A percentile compares a stretch with the other conserved stretches of the same genome.
These are phyloP conservation scores for Phytophthora uliginosa DNA, from an alignment of 352 stramenopile species.

Conservation along the genomic window DNA sequence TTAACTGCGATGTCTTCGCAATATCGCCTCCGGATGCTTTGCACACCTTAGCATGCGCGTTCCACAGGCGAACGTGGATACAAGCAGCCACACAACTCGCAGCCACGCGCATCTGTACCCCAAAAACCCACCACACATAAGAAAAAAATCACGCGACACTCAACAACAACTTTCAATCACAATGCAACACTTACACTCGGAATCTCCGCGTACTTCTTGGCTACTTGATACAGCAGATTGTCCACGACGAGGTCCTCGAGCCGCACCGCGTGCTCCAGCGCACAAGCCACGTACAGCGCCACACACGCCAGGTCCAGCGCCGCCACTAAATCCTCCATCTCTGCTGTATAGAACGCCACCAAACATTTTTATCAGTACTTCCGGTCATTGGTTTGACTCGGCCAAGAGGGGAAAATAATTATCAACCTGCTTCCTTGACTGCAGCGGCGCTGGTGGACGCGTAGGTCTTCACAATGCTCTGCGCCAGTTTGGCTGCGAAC, in stretches of 20 bases:
- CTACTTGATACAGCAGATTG: constrained; percentile 85
- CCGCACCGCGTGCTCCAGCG: constrained; percentile 50
- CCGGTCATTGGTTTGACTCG: background rate
- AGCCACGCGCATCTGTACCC: constrained; percentile 30
- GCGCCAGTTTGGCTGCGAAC: constrained; percentile 65
- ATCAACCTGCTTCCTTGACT: constrained; percentile 33
- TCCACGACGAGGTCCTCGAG: constrained; percentile 76
- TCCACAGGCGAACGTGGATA: constrained; percentile 67
- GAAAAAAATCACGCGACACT: background rate
- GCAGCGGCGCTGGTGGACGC: constrained; percentile 17
- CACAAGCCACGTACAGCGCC: constrained; percentile 63
- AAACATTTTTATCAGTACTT: background rate
- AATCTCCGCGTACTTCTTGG: constrained; percentile 78
- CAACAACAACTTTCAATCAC: background rate
- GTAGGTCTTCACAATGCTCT: constrained; percentile 74
- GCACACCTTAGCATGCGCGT: constrained; percentile 38
- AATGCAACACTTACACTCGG: constrained; percentile 38
- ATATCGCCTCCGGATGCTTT: constrained; percentile 4
- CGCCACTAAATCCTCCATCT: constrained; percentile 37
- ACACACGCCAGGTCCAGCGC: constrained; percentile 66
- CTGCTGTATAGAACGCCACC: constrained; percentile 4
- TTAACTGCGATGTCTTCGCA: constrained; percentile 15
- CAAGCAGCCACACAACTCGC: constrained; percentile 54
- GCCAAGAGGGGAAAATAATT: background rate
- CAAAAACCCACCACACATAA: constrained; percentile 3